Conservation (phyloP, 2,329 filamentous ascomycete genomes). For the Chalaropsis thielavioides region DNA sequence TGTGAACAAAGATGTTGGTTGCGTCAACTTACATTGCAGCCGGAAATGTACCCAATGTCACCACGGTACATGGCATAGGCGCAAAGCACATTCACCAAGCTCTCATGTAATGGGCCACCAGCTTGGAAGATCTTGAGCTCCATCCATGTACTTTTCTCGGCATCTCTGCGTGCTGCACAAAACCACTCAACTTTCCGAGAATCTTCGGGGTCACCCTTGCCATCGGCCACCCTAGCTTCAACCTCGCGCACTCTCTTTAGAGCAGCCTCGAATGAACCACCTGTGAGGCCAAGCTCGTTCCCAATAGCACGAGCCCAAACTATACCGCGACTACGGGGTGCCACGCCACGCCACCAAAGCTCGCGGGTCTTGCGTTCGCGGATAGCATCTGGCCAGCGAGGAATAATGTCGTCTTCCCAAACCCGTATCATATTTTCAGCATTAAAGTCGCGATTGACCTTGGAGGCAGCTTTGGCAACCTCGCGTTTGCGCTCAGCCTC, state of each 20-base stretch:
- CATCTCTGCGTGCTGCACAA: conserved; percentile 48
- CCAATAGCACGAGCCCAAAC: conserved; percentile 61
- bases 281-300: conserved; percentile 54
- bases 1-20: neutral
- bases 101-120: conserved; percentile 50
- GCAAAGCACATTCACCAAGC: conserved; percentile 56
- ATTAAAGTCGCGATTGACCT: conserved; percentile 39
- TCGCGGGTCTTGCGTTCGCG: conserved; percentile 55
- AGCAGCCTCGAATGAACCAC: conserved; percentile 55
- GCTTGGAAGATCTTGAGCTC: conserved; percentile 60
- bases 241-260: conserved; percentile 50
- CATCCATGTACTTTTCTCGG: conserved; percentile 48
- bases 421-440: conserved; percentile 43
- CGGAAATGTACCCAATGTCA: conserved; percentile 63
- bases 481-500: conserved; percentile 48
- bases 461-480: conserved; percentile 36
- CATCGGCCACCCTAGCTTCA: conserved; percentile 40
- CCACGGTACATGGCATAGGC: conserved; percentile 72
- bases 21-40: conserved; percentile 50
- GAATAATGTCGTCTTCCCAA: conserved; percentile 65
- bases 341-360: conserved; percentile 70
- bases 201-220: conserved; percentile 40
- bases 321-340: conserved; percentile 51
- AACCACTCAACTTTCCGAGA: conserved; percentile 45
- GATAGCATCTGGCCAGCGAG: conserved; percentile 60